Base-by-base conservation (phyloP, 805 yeast species). In the Metschnikowia noctiluminum region DNA sequence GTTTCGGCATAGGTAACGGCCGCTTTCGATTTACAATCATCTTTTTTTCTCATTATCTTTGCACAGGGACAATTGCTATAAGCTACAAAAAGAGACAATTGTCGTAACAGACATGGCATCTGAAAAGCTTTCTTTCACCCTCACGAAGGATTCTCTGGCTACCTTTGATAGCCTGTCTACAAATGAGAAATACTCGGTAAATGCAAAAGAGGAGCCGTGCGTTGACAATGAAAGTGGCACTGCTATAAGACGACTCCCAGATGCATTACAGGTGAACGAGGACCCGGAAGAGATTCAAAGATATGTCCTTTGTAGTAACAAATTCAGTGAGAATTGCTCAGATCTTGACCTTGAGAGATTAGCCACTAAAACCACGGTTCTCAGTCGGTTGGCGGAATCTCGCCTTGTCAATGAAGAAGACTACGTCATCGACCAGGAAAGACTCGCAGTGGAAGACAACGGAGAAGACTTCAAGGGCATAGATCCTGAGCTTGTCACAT, bases 401-500 rank as follows among this genome's bases (percentile, higher is more conserved):
- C 50, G 40, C 8, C 34, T 38, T 14, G 36, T 31, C 15, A 16
- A 26, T 28, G 51, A 30, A 2, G 46, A 45, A 1, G 42, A 40
- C 34, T 43, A 34, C n/a, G 46, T 38, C 5, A 28, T 53, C 11
- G 55, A 46, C 12, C 48, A 55, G 57, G 45, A 56, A 56, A 35
- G 56, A 53, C 27, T 66, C 2, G 67, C 69, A 0, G 56, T 64
- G 9, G 60, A 51, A 36, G 55, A 65, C 40, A 60, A 58, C 44
- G 74, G 73, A 2, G 64, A 58, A 35, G 71, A 69, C 44, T 69
- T 68, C 43, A 45, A 55, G 10, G 52, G 54, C 6, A 49, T 68
- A 2, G 76, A 70, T 46, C 75, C 74, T 1, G 74, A 70, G 54
- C 59, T 71, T 14, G 61, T 71, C 8, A 61, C 70, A 10, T 71